Evolutionary conservation across 1,284 basidiomycete genomes (phyloP).

Genomic region (Tilletia caries): DNA sequence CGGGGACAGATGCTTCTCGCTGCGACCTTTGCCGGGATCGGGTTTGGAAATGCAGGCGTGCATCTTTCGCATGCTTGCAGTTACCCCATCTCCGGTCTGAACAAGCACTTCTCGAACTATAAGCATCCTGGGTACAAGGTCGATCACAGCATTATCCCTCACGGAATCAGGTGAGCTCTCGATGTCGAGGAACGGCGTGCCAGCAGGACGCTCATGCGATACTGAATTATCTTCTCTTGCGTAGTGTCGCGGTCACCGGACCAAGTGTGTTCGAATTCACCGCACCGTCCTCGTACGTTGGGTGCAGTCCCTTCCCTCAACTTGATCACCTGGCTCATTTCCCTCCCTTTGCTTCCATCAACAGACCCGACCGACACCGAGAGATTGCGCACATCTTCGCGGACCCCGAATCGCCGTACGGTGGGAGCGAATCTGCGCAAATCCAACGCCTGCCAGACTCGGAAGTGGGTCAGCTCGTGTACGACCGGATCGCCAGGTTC

Average conservation of each 20-base stretch:
- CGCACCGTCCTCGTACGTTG: slow-evolving; percentile 58
- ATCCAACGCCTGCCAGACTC: slow-evolving; percentile 69
- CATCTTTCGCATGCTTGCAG: slow-evolving; percentile 46
- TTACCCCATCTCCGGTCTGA: slow-evolving; percentile 64
- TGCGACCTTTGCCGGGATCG: slow-evolving; percentile 70
- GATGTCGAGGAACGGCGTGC: slow-evolving; percentile 7
- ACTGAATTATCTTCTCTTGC: no score
- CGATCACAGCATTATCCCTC: slow-evolving; percentile 83
- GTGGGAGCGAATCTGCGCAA: slow-evolving; percentile 21
- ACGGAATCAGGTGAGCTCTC: slow-evolving; percentile 53
- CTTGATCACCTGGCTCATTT: slow-evolving; percentile 70
- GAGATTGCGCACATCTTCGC: slow-evolving; percentile 82
- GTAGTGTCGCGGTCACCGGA: slow-evolving; percentile 32
- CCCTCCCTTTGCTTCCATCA: slow-evolving; percentile 58
- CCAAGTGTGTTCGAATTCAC: slow-evolving; percentile 41
- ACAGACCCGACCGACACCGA: slow-evolving; percentile 78
- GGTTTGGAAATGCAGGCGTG: slow-evolving; percentile 90
- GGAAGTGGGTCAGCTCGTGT: slow-evolving; percentile 75
- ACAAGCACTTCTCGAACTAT: slow-evolving; percentile 67
- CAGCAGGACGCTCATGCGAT: slow-evolving; percentile 13
- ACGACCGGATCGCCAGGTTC: slow-evolving; percentile 86
- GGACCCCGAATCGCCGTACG: slow-evolving; percentile 41
- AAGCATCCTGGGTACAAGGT: slow-evolving; percentile 66
- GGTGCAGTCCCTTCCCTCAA: slow-evolving; percentile 84
- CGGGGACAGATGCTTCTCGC: slow-evolving; percentile 80